These are phyloP conservation scores for Picea abies DNA, from an alignment of 83 land plant species.

Conservation along the genomic window DNA sequence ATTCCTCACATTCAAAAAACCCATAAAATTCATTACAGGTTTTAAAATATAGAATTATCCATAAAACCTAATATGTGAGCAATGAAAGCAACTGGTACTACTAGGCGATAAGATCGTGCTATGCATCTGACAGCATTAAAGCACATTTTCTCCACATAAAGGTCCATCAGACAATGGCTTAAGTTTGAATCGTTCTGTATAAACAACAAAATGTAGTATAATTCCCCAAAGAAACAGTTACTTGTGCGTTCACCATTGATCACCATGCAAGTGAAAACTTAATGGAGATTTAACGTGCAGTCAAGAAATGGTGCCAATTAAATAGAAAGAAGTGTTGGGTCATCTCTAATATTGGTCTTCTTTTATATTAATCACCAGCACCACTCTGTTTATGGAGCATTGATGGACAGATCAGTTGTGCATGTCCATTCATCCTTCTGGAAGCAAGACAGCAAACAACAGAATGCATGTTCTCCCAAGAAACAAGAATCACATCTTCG, in stretches of 20 bases:
- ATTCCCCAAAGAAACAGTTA: constrained; percentile 58
- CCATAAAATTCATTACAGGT: constrained; percentile 42
- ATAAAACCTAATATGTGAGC: constrained; percentile 74
- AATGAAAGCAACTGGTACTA: constrained; percentile 70
- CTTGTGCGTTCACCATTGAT: too few relatives aligned
- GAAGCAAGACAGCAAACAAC: too few relatives aligned
- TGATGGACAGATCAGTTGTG: too few relatives aligned
- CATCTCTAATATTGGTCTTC: too few relatives aligned
- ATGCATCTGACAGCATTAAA: constrained; percentile 88
- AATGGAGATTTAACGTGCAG: too few relatives aligned
- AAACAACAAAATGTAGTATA: constrained; percentile 81
- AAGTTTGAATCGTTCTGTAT: constrained; percentile 87
- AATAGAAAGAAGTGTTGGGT: too few relatives aligned
- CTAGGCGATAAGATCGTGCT: constrained; percentile 91
- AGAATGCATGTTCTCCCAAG: constrained; percentile 45
- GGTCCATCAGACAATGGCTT: constrained; percentile 85
- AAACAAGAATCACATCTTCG: constrained; percentile 48
- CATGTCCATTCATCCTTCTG: too few relatives aligned
- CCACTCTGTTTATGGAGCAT: too few relatives aligned
- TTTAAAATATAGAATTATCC: constrained; percentile 1
- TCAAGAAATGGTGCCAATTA: too few relatives aligned
- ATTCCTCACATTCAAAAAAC: constrained; percentile 88
- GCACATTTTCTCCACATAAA: constrained; percentile 91
- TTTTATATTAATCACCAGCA: too few relatives aligned
- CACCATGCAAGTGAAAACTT: too few relatives aligned